Evolutionary conservation across 2,329 filamentous ascomycete species (phyloP).

Genomic region (Trichocomaceae sp.): DNA sequence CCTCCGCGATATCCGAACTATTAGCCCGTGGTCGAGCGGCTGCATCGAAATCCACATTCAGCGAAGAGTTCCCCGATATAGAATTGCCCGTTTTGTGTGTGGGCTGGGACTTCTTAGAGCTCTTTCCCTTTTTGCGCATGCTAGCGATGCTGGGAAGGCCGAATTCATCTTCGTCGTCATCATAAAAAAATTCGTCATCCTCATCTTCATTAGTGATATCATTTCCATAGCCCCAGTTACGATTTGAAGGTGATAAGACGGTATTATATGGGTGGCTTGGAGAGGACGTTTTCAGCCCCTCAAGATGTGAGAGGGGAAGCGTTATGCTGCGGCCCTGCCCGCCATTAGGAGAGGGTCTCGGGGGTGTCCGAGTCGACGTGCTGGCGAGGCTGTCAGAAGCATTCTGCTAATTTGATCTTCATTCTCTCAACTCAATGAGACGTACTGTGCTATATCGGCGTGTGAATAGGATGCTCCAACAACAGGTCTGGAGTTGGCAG

Average conservation of each 20-base stretch:
- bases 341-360: constrained; percentile 50
- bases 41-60: constrained; percentile 27
- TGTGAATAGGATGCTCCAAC: constrained; percentile 95
- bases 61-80: constrained; percentile 8
- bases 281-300: constrained; percentile 37
- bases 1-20: constrained; percentile 90
- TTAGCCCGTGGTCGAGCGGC: constrained; percentile 59
- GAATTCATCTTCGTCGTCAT: constrained; percentile 91
- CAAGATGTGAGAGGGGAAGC: constrained; percentile 42
- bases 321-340: constrained; percentile 50
- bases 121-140: constrained; percentile 66
- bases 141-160: constrained; percentile 86
- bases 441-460: constrained; percentile 81
- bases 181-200: constrained; percentile 68
- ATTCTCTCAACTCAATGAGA: constrained; percentile 25
- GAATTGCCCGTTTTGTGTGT: constrained; percentile 22
- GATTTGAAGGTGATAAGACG: constrained; percentile 73
- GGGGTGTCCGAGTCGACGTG: constrained; percentile 62
- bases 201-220: constrained; percentile 59
- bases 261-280: constrained; percentile 69
- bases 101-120: constrained; percentile 40
- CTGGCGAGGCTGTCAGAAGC: not conserved
- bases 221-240: constrained; percentile 72
- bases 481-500: constrained; percentile 56
- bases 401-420: not conserved